Base-by-base conservation (phyloP, 2,329 filamentous ascomycete genomes). In the Diaporthe citri region DNA sequence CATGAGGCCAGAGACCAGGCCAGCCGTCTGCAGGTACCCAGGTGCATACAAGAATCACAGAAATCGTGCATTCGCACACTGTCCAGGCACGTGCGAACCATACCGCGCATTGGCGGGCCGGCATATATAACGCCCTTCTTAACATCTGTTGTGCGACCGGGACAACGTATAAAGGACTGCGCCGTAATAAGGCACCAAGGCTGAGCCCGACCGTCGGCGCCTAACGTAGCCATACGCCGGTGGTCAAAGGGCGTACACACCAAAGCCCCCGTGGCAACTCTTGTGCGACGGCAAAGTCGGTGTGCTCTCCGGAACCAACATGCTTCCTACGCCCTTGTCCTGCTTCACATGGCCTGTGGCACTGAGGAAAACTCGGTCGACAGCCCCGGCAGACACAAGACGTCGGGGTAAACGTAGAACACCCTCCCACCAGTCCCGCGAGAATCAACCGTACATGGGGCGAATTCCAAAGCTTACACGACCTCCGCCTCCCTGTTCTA, bases 121-220 rank as follows among this genome's bases (percentile, higher is more conserved):
- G 39, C 62, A 25, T 67, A 41, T 52, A 52, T 39, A 15, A 55
- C 20, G 31, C 28, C 66, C 48, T 51, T 36, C 15, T 43, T 51
- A 48, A 43, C 57, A 59, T 20, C 73, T 75, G 73, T 36, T 41
- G 73, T 67, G 73, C 41, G 43, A 66, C 73, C 69, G 36, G 6
- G 48, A 69, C 46, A 17, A 67, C 22, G 34, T 10, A 39, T 48
- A 36, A 52, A 20, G n/a, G 22, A 48, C 34, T 67, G 43, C 46
- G 22, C 64, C 64, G 64, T 34, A 67, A 20, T 34, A 67, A 20
- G 34, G 46, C 64, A 67, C 34, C 64, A 52, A 41, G 64, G 46
- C 64, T 55, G 64, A 41, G 31, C 34, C 34, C n/a, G 48, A 39
- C 34, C 48, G n/a, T 69, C 64, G 46, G 46, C 25, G 64, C 64